Conservation (phyloP, 306 rosid species). For the Medicago lupulina region DNA sequence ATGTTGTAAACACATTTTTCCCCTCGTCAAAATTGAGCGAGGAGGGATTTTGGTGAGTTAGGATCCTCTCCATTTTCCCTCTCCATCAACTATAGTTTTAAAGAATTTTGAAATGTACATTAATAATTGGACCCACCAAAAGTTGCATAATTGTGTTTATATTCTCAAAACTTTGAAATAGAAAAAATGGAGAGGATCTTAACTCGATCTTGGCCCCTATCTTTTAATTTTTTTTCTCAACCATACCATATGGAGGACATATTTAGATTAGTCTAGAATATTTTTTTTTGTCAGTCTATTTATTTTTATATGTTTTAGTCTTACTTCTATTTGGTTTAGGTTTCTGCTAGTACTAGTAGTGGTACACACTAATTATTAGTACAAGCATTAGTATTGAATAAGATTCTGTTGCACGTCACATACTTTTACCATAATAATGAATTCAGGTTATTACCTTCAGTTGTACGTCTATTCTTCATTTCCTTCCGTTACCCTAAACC, state of each 20-base stretch:
- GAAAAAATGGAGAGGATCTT: no score
- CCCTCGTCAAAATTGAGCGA: not conserved
- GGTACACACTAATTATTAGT: not conserved
- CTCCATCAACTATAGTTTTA: no score
- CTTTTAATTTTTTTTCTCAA: not conserved
- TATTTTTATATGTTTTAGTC: not conserved
- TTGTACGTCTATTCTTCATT: not conserved
- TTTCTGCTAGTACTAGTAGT: not conserved
- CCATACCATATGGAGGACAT: not conserved
- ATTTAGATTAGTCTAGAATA: no score
- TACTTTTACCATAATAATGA: not conserved
- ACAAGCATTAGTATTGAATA: not conserved
- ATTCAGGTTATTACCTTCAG: not conserved
- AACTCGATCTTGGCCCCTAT: not conserved
- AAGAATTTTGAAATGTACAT: no score
- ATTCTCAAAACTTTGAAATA: no score
- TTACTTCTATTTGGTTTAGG: not conserved
- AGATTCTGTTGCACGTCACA: no score
- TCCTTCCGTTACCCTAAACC: conserved; percentile 4
- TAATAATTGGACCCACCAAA: no score
- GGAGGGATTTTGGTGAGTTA: not conserved
- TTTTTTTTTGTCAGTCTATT: not conserved
- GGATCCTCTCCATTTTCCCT: no score
- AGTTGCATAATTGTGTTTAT: no score
- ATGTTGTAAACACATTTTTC: not conserved